Conservation (phyloP, 495 filamentous ascomycete species). For the Aspergillus avenaceus region DNA sequence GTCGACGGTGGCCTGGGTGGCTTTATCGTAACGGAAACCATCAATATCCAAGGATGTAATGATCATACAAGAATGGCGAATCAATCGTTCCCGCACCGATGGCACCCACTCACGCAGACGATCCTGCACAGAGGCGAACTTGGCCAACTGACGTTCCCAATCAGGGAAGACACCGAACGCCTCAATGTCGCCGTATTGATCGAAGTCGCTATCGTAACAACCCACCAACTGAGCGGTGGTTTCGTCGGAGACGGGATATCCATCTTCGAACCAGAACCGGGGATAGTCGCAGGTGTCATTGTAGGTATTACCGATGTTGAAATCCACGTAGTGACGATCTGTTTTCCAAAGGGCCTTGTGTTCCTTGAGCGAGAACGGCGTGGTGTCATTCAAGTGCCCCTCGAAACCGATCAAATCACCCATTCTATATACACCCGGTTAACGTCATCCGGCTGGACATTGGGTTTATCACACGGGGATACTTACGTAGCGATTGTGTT, state of each 20-base stretch:
- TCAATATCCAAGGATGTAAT: conserved; percentile 61
- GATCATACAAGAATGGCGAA: conserved; percentile 64
- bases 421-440: conserved; percentile 33
- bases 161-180: conserved; percentile 69
- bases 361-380: conserved; percentile 54
- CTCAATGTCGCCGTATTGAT: conserved; percentile 64
- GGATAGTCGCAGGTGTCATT: conserved; percentile 59
- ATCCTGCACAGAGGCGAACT: conserved; percentile 74
- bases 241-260: conserved; percentile 43
- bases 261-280: conserved; percentile 62
- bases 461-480: background rate
- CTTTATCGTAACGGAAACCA: conserved; percentile 69
- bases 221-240: conserved; percentile 44
- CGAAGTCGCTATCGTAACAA: conserved; percentile 67
- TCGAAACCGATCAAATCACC: conserved; percentile 66
- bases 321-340: conserved; percentile 57
- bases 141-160: conserved; percentile 64
- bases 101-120: conserved; percentile 67
- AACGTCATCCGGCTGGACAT: background rate
- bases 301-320: conserved; percentile 52
- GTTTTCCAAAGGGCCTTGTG: conserved; percentile 57
- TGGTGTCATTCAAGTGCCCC: conserved; percentile 59
- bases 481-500: conserved; percentile 69
- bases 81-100: conserved; percentile 52
- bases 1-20: conserved; percentile 60